phyloP scores from a whole-genome alignment of 345 rosid species.

The Pistacia vera region DNA sequence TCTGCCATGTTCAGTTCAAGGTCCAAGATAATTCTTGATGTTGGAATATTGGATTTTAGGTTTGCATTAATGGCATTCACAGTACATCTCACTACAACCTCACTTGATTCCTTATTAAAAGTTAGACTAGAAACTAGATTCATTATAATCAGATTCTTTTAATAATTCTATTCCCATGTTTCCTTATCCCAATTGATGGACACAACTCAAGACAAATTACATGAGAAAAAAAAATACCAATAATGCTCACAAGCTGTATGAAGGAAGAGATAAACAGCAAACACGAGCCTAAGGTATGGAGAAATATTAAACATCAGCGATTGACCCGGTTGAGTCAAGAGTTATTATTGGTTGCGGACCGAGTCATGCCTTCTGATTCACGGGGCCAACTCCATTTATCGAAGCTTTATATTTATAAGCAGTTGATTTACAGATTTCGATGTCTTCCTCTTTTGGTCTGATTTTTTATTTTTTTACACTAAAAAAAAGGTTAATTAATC shows the following conservation, averaged over 20 bases:
- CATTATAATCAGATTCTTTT: not conserved
- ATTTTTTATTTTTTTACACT: not conserved
- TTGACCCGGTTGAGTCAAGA: slow-evolving; percentile 11
- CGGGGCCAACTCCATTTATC: slow-evolving; percentile 16
- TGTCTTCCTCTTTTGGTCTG: not conserved
- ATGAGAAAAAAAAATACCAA: not conserved
- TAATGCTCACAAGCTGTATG: slow-evolving; percentile 11
- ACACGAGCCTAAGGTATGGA: not conserved
- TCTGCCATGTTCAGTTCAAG: slow-evolving; percentile 2
- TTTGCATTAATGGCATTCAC: slow-evolving; percentile 13
- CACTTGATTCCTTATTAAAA: not conserved
- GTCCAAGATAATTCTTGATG: not conserved
- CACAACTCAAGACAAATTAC: slow-evolving; percentile 10
- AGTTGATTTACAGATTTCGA: slow-evolving; percentile 13
- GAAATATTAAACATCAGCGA: slow-evolving; percentile 16
- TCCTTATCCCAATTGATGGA: slow-evolving; percentile 11
- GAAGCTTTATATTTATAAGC: slow-evolving; percentile 14
- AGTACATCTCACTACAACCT: not conserved
- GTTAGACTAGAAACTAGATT: not conserved
- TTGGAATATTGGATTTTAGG: slow-evolving; percentile 7
- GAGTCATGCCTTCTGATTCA: slow-evolving; percentile 11
- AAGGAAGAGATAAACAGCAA: not conserved
- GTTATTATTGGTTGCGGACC: not conserved
- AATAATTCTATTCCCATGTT: slow-evolving; percentile 5
- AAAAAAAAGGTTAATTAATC: not conserved